A percentile compares a stretch with the other conserved stretches of the same genome.
Conservation (phyloP, 2,329 filamentous ascomycete species). For the Aspergillus sojae region DNA sequence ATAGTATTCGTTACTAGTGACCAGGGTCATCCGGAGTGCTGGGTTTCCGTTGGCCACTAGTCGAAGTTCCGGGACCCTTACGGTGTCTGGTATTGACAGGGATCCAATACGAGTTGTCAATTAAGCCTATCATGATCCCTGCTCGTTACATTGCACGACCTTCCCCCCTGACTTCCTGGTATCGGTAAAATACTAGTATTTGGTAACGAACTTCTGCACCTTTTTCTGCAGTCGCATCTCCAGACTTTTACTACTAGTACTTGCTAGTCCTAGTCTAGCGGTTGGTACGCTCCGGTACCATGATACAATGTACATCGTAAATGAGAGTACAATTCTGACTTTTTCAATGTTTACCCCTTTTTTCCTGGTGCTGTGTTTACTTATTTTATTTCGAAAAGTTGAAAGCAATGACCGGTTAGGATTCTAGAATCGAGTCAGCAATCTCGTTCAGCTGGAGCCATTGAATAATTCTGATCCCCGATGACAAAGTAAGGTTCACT, state of each 20-base stretch:
- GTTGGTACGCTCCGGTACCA: not conserved
- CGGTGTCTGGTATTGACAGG: not conserved
- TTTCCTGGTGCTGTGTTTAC: not conserved
- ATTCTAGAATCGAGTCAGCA: not conserved
- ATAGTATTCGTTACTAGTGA: not conserved
- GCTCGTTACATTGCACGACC: too few species aligned
- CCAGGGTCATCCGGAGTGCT: not conserved
- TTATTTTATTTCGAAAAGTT: not conserved
- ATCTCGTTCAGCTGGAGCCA: not conserved
- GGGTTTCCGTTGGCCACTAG: not conserved
- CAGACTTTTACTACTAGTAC: not conserved
- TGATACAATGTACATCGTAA: conserved; percentile 1
- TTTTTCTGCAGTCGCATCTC: too few species aligned
- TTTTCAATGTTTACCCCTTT: not conserved
- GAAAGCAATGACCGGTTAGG: not conserved
- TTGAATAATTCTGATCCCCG: not conserved
- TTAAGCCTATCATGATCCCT: not conserved
- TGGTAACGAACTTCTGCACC: not conserved
- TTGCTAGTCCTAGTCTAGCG: not conserved
- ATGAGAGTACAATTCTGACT: not conserved
- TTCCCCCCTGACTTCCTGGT: not conserved
- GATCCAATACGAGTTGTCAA: not conserved
- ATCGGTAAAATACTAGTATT: not conserved
- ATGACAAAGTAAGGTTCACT: not conserved
- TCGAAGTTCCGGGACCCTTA: not conserved